These are phyloP conservation scores for Populus davidiana DNA, from an alignment of 345 rosid species.

Conservation along the genomic window DNA sequence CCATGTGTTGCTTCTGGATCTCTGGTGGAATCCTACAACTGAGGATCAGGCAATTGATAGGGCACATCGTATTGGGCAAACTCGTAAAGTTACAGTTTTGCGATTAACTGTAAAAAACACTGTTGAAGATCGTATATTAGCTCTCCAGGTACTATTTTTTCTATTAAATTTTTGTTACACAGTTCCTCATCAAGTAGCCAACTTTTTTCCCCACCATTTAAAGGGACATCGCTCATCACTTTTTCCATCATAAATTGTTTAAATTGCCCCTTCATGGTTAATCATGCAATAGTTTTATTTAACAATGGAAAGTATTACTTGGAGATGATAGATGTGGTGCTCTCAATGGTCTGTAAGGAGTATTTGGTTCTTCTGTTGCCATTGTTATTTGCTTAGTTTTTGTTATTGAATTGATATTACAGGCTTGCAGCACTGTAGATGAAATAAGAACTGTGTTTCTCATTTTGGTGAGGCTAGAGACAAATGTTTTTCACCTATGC, in stretches of 20 bases:
- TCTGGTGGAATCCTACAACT: conserved; percentile 99
- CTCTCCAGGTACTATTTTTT: conserved; percentile 58
- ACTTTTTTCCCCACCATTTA: not conserved
- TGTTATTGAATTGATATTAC: not conserved
- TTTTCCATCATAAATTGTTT: not conserved
- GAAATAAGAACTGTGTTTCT: not conserved
- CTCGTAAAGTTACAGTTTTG: conserved; percentile 77
- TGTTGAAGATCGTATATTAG: conserved; percentile 88
- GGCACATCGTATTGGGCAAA: conserved; percentile 98
- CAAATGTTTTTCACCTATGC: not conserved
- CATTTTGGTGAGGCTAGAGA: not conserved
- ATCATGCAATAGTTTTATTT: not conserved
- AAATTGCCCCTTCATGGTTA: not conserved
- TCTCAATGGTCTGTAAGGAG: not conserved
- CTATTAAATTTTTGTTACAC: not conserved
- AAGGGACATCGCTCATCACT: not conserved
- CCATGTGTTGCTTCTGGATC: conserved; percentile 80
- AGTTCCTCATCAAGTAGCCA: not conserved
- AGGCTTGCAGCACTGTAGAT: not conserved
- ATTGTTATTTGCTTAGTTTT: not conserved
- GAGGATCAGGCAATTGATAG: conserved; percentile 98
- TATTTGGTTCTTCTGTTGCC: not conserved
- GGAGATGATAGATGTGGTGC: not conserved
- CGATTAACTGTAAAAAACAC: conserved; percentile 87
- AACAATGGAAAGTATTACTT: not conserved